A percentile compares a stretch with the other conserved stretches of the same genome.
Conservation (phyloP, 2,329 filamentous ascomycete species). For the Cadophora sp. region DNA sequence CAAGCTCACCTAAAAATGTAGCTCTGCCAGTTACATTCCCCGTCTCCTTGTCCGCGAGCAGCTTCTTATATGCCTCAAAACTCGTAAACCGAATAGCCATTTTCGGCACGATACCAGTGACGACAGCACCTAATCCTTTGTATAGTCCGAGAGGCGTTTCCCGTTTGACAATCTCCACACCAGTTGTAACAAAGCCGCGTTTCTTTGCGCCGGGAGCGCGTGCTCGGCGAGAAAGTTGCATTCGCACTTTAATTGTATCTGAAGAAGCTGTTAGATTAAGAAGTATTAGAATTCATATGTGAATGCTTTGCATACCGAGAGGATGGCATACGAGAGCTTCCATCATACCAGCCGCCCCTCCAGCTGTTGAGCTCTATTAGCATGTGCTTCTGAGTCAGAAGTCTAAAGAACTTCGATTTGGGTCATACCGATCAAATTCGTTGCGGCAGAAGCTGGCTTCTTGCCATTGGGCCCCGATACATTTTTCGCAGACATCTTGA, state of each 20-base stretch:
- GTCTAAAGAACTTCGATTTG: neutral
- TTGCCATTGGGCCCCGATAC: constrained; percentile 58
- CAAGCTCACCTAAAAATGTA: constrained; percentile 70
- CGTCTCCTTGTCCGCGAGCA: constrained; percentile 72
- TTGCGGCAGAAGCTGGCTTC: constrained; percentile 83
- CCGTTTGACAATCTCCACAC: constrained; percentile 82
- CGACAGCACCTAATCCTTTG: constrained; percentile 95
- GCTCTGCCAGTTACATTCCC: constrained; percentile 72
- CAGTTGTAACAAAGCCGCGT: constrained; percentile 87
- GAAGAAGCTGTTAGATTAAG: neutral
- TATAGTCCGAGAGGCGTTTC: constrained; percentile 94
- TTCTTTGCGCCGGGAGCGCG: constrained; percentile 80
- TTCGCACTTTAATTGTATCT: constrained; percentile 99
- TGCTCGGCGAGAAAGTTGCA: constrained; percentile 93
- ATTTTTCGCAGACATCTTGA: constrained; percentile 28
- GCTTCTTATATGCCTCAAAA: constrained; percentile 93
- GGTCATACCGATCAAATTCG: constrained; percentile 82
- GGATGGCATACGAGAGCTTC: constrained; percentile 96
- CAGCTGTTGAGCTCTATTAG: constrained; percentile 62
- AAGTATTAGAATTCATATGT: neutral
- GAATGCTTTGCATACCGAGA: constrained; percentile 64
- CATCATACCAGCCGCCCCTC: constrained; percentile 98
- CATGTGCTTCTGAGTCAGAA: constrained; percentile 25
- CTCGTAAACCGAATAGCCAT: constrained; percentile 99
- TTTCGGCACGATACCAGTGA: constrained; percentile 97